Evolutionary conservation across 208 protist species (phyloP), one percentile per base, ranked within the genome.

Genomic region (Wallacemonas sp.): DNA sequence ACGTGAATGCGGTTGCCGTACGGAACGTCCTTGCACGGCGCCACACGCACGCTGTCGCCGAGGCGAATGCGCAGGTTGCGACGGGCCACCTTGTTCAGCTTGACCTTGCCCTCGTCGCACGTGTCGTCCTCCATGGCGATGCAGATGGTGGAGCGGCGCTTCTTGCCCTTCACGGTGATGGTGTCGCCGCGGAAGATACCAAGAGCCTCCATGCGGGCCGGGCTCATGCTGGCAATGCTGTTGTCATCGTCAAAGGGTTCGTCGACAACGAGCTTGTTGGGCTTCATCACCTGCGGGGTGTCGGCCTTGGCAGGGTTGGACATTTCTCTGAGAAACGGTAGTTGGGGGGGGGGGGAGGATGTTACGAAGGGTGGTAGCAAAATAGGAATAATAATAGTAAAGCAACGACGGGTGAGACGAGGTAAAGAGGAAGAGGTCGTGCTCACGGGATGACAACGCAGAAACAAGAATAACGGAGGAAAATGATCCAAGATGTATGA

Each of bases 1-100:
- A 99, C 96, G 76, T 99, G 98, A 76, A 99, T 94, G 65, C 97
- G 85, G 70, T 98, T 98, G 62, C 98, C 98, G 76, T 99, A 99
- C 68, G 97, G 96, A 17, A 99, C 87, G 64, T 99, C 98, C 23
- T 86, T 85, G 86, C 90, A 98, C n/a, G 86, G 75, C 57, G 98
- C 84, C 2, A 99, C 78, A 19, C 90, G 90, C 43, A 99, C 93
- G 32, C 99, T 80, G 78, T 99, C 99, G 29, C 95, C 98, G 21
- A 99, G 89, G 34, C 98, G 90, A 58, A 99, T 98, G 46, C 93
- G 81, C n/a, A 99, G 86, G 81, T 99, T 99, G 56, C 97, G 98
- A 54, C 99, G 94, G 1, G 99, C 89, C 17, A 99, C 94, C 77
- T 99, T 99, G 90, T 99, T 99, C 80, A 99, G 99, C 68, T 95